These are phyloP conservation scores for Pythium brachiatum DNA, from an alignment of 352 stramenopile species.

Conservation along the genomic window DNA sequence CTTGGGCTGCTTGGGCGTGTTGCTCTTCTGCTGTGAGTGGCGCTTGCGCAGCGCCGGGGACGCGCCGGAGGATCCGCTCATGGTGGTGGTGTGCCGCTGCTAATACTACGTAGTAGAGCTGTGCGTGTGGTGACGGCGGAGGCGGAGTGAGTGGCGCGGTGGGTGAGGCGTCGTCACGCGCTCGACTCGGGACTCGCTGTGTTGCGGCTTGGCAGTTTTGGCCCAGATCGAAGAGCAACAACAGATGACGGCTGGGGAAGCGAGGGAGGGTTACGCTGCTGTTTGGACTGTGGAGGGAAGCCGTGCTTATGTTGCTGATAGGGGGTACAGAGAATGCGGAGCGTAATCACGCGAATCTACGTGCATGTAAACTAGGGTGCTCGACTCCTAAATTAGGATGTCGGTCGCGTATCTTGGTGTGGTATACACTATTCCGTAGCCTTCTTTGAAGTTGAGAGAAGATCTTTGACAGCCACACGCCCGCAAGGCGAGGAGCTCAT, in stretches of 20 bases:
- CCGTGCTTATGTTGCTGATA: background rate
- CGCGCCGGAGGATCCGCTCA: background rate
- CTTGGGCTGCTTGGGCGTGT: constrained; percentile 14
- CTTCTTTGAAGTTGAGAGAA: constrained; percentile 21
- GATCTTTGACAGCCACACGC: constrained; percentile 17
- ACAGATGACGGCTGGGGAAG: background rate
- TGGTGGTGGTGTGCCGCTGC: background rate
- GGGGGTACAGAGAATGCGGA: background rate
- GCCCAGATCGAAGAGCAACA: background rate
- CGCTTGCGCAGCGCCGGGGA: constrained; percentile 35
- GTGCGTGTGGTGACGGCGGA: background rate
- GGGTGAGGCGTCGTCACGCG: background rate
- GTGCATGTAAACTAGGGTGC: too few relatives aligned
- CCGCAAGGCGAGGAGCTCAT: background rate
- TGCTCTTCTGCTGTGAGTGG: constrained; percentile 26
- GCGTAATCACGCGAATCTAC: constrained; percentile 2
- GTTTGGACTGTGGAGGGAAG: background rate
- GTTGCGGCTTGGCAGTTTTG: background rate
- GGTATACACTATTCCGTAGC: constrained; percentile 10
- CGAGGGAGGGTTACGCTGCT: background rate
- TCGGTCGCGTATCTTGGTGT: constrained; percentile 8
- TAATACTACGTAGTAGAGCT: too few relatives aligned
- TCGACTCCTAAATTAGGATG: background rate
- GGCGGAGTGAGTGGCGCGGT: background rate
- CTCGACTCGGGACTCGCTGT: too few relatives aligned